Evolutionary conservation across 192 early-diverging fungal genomes (phyloP), one percentile per base, ranked within the genome.

Genomic region (Gorgonomyces haynaldii): DNA sequence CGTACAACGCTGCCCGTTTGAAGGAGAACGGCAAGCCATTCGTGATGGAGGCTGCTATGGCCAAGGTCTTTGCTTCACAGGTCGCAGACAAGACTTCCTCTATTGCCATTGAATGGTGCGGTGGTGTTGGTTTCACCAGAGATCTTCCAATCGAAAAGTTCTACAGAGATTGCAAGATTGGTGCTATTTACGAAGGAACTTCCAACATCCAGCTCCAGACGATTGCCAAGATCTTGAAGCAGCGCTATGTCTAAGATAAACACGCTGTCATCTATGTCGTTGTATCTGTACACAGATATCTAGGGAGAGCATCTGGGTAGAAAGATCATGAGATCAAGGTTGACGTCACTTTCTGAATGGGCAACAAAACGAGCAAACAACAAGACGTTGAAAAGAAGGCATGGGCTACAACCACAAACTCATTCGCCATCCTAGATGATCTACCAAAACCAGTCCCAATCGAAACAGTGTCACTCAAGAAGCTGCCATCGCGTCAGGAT

Each of bases 171-270:
- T 81, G 80, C 65, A 94, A 91, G 77, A 96, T 98, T 51, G 95
- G 95, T 61, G 83, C 88, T 37, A 98, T 96, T 63, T 96, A 96
- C 61, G 89, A 89, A 34, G 42, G 35, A 26, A 46, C 44, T 1
- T 10, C 81, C 60, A 97, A 97, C 76, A 95, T 97, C 58, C 91
- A 97, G 65, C 76, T 95, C 41, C 83, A 90, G 74, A 94, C 89
- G 44, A 95, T 95, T 61, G 82, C 82, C 44, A 85, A 88, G 61
- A 35, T 72, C 15, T 29, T 77, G 25, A 56, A 58, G 35, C 40
- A 58, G 20, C 38, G 64, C 4, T 74, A 74, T 56, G 57, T 27
- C 29, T 43, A 16, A 43, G 42, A 3, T 15, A 28, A 15, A 43
- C 29, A 43, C 25, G 29, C 29, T 28, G 6, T 31, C 30, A 31